A percentile compares a stretch with the other conserved stretches of the same genome.
Evolutionary conservation across 306 rosid species (phyloP).

Genomic region (Pterocarpus macrocarpus): DNA sequence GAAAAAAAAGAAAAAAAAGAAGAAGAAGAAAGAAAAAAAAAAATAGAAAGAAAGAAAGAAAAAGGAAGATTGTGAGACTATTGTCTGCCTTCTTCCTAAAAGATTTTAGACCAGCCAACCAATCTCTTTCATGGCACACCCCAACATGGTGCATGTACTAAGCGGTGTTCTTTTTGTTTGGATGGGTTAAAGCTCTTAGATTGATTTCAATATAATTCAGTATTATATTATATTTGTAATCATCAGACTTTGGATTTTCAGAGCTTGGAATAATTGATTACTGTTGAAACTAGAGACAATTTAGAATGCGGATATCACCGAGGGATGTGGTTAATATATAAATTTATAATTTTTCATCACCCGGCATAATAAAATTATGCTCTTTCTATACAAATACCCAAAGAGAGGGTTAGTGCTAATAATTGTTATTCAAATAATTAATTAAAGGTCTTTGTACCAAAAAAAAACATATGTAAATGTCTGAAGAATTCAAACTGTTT

Average conservation of each 20-base stretch:
- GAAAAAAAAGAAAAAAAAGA: too few relatives aligned
- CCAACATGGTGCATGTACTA: too few relatives aligned
- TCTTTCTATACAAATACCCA: background rate
- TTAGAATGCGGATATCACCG: conserved; percentile 6
- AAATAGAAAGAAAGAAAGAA: too few relatives aligned
- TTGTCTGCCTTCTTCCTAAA: too few relatives aligned
- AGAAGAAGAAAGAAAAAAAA: too few relatives aligned
- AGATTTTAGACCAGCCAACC: too few relatives aligned
- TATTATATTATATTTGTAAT: background rate
- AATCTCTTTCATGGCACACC: too few relatives aligned
- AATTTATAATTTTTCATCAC: background rate
- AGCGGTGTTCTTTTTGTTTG: background rate
- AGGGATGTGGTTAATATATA: conserved; percentile 18
- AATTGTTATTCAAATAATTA: conserved; percentile 20
- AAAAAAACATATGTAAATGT: background rate
- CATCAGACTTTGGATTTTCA: background rate
- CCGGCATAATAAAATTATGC: background rate
- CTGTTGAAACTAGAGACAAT: conserved; percentile 35
- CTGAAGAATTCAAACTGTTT: conserved; percentile 22
- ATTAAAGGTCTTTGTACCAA: background rate
- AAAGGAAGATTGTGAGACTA: too few relatives aligned
- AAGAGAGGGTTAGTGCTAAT: conserved; percentile 28
- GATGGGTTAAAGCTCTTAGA: conserved; percentile 12
- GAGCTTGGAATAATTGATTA: background rate
- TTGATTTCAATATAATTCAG: background rate